Conservation (phyloP, 1,284 basidiomycete species). For the Fomitiporia mediterranea region DNA sequence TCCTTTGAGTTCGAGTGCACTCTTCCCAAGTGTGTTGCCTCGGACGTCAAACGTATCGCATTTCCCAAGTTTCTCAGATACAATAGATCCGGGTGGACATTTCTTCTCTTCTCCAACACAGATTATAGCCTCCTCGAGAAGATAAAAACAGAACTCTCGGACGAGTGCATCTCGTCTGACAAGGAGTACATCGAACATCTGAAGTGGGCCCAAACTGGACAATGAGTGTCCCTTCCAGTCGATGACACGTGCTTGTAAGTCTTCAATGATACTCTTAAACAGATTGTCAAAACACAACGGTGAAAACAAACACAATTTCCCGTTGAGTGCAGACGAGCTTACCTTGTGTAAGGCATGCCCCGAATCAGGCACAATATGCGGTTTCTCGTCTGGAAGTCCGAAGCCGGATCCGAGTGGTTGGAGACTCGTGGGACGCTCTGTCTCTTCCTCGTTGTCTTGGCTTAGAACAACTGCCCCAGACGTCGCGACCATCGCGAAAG, state of each 20-base stretch:
- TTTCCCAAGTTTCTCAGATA: constrained; percentile 38
- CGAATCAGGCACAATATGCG: constrained; percentile 93
- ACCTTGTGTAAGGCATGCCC: constrained; percentile 97
- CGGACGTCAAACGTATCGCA: constrained; percentile 30
- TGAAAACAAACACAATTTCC: constrained; percentile 16
- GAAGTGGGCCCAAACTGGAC: constrained; percentile 80
- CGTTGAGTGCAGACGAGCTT: constrained; percentile 28
- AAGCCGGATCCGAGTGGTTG: constrained; percentile 86
- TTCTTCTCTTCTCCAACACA: constrained; percentile 95
- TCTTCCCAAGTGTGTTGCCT: constrained; percentile 47
- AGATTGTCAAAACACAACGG: constrained; percentile 45
- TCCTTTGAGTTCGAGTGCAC: constrained; percentile 87
- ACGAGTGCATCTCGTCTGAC: constrained; percentile 85
- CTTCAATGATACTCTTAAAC: constrained; percentile 78
- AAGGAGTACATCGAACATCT: constrained; percentile 87
- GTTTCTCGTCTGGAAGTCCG: constrained; percentile 88
- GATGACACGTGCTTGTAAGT: constrained; percentile 81
- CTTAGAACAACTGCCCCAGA: constrained; percentile 65
- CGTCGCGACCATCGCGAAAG: constrained; percentile 50
- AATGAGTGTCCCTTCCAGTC: constrained; percentile 94
- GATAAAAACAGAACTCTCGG: constrained; percentile 90
- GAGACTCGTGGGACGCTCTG: constrained; percentile 87
- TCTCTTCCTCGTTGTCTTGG: constrained; percentile 68
- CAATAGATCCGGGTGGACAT: constrained; percentile 65
- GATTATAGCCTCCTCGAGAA: constrained; percentile 95